A percentile compares a stretch with the other conserved stretches of the same genome.
Conservation (phyloP, 768 basidiomycete genomes). For the Hypholoma sublateritium region DNA sequence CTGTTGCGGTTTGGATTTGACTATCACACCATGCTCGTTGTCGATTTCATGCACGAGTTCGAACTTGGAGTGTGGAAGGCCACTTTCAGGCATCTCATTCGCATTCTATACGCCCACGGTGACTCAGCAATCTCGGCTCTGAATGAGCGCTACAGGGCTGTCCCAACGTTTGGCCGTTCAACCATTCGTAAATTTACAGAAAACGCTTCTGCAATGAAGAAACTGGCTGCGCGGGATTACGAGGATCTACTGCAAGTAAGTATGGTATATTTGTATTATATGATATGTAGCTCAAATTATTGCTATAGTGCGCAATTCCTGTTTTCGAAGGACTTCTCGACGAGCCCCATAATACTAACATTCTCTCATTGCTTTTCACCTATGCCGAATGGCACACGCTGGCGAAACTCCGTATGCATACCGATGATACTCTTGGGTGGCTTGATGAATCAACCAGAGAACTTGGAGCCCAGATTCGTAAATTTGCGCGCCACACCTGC, state of each 20-base stretch:
- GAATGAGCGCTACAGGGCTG: conserved; percentile 15
- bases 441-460: neutral
- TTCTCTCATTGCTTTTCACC: neutral
- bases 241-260: conserved; percentile 30
- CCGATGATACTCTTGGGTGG: neutral
- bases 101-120: conserved; percentile 19
- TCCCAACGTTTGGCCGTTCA: conserved; percentile 18
- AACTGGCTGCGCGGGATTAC: conserved; percentile 30
- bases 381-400: neutral
- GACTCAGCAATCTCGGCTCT: neutral
- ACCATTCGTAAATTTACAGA: neutral
- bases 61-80: conserved; percentile 37
- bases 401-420: neutral
- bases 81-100: conserved; percentile 30
- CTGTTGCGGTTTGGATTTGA: conserved; percentile 19
- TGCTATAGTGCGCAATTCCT: conserved; percentile 29
- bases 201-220: conserved; percentile 16
- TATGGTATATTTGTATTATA: neutral
- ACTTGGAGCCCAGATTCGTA: conserved; percentile 2
- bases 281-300: neutral
- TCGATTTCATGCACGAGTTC: conserved; percentile 9
- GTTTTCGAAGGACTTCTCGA: conserved; percentile 32
- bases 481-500: neutral
- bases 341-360: neutral
- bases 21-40: conserved; percentile 23